These are phyloP conservation scores for Dactylellina drechsleri DNA, from an alignment of 2,329 filamentous ascomycete genomes.

Conservation along the genomic window DNA sequence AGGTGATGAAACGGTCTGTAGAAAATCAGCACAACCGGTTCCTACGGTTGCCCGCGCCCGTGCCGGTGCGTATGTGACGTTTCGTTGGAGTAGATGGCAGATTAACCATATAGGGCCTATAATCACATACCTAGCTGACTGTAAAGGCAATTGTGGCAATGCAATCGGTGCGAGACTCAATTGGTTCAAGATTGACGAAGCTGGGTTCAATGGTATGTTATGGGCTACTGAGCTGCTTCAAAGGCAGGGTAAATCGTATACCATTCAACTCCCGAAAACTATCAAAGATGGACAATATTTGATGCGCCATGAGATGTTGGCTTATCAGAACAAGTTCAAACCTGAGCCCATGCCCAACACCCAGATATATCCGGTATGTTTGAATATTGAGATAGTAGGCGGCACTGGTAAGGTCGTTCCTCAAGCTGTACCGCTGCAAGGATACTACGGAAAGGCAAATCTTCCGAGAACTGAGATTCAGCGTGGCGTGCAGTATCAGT, in stretches of 20 bases:
- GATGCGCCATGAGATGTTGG: slow-evolving; percentile 27
- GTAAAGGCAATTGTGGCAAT: slow-evolving; percentile 10
- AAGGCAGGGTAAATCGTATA: slow-evolving; percentile 27
- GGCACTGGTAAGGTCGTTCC: slow-evolving; percentile 17
- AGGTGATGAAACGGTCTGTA: slow-evolving; percentile 14
- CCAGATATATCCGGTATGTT: slow-evolving; percentile 18
- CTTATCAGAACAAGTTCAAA: slow-evolving; percentile 15
- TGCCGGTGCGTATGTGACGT: slow-evolving; percentile 22
- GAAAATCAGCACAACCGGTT: slow-evolving; percentile 19
- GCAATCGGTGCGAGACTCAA: not conserved
- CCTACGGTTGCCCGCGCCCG: slow-evolving; percentile 12
- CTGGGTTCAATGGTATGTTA: slow-evolving; percentile 52
- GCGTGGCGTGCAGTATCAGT: slow-evolving; percentile 12
- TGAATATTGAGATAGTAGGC: slow-evolving; percentile 11
- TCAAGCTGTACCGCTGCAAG: slow-evolving; percentile 24
- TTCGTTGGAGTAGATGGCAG: slow-evolving; percentile 28
- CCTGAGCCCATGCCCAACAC: slow-evolving; percentile 2
- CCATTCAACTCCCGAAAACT: slow-evolving; percentile 22
- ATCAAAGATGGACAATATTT: slow-evolving; percentile 29
- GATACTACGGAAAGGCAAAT: slow-evolving; percentile 6
- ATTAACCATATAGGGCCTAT: slow-evolving; percentile 20
- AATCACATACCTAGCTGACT: slow-evolving; percentile 17
- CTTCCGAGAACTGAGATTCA: slow-evolving; percentile 16
- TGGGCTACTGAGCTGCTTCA: slow-evolving; percentile 19
- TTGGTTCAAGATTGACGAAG: slow-evolving; percentile 22